A percentile compares a stretch with the other conserved stretches of the same genome.
phyloP scores from a whole-genome alignment of 441 rosid genomes.

The Sinapis alba region DNA sequence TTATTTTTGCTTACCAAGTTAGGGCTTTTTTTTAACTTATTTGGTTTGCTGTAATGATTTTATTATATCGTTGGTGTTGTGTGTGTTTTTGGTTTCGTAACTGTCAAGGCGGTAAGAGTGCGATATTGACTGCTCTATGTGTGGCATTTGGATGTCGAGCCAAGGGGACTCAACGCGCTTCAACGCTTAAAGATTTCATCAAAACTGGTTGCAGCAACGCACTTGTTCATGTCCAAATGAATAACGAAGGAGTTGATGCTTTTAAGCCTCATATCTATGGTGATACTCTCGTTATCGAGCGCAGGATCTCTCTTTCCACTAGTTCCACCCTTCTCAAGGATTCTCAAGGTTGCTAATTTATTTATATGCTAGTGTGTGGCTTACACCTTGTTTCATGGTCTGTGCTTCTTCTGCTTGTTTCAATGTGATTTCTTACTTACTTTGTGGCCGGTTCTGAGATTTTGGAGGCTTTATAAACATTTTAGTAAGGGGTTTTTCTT shows the following conservation, averaged over 20 bases:
- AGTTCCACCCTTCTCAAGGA: slow-evolving; percentile 65
- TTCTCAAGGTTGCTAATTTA: slow-evolving; percentile 75
- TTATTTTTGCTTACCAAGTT: not conserved
- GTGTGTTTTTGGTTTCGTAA: not conserved
- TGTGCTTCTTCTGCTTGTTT: not conserved
- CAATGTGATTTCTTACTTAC: not conserved
- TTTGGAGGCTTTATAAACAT: not conserved
- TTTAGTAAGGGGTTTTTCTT: not conserved
- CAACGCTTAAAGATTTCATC: slow-evolving; percentile 79
- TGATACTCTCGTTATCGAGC: slow-evolving; percentile 63
- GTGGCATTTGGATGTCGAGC: slow-evolving; percentile 94
- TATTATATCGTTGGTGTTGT: not conserved
- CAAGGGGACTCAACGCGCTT: slow-evolving; percentile 85
- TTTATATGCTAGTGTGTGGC: too few species aligned
- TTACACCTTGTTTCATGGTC: not conserved
- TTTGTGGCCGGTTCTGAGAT: not conserved
- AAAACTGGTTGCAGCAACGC: slow-evolving; percentile 83
- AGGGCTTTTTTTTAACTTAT: too few species aligned
- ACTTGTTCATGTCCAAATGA: slow-evolving; percentile 64
- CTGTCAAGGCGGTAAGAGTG: slow-evolving; percentile 85
- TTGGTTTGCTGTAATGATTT: not conserved
- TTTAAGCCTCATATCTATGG: slow-evolving; percentile 74
- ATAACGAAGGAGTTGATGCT: slow-evolving; percentile 79
- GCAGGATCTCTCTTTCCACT: slow-evolving; percentile 66
- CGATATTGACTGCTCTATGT: slow-evolving; percentile 85